Base-by-base conservation (phyloP, 129 eudicot species). In the Helichrysum umbraculigerum region DNA sequence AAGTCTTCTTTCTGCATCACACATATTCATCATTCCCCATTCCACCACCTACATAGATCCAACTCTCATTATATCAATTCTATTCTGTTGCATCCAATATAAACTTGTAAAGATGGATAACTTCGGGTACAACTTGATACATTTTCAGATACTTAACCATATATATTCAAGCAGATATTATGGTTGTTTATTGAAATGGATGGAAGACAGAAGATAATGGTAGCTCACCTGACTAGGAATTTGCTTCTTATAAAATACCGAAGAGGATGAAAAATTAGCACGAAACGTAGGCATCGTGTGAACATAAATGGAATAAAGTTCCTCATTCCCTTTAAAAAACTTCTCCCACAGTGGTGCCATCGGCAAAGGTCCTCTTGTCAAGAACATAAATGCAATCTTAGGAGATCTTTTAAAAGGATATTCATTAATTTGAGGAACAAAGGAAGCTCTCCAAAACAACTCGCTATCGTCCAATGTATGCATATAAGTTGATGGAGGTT, bases 1-100 rank as follows among this genome's bases (percentile, higher is more conserved):
- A 37, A 92, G 93, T 32, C 96, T 83, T 77, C 91, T 87, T 79
- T 92, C 93, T 0, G 91, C 98, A 72, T 86, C 98, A 75, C 89
- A 84, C 96, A 92, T 89, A 73, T 81, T 89, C 89, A 89, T 87
- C 86, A 51, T 76, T 62, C 98, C 98, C 98, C 98, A 92, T 72
- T 87, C 93, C 11, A 81, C 86, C 33, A 80, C 82, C 98, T 92
- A 37, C 68, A 80, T 47, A 58, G 12, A 63, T 15, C 58, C 59
- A 52, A n/a, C n/a, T 39, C 47, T 39, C 47, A 57, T 19, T 17
- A 57, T 21, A 57, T 57, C 52, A 44, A 11, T 12, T 39, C 47
- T 39, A 39, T 7, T 11, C 47, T 7, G 14, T 39, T 8, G 7
- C 9, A 39, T 39, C 9, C 47, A 39, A 39, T 39, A 39, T 9